Conservation (phyloP, 2,329 filamentous ascomycete genomes). For the Trichoderma asperellum region DNA sequence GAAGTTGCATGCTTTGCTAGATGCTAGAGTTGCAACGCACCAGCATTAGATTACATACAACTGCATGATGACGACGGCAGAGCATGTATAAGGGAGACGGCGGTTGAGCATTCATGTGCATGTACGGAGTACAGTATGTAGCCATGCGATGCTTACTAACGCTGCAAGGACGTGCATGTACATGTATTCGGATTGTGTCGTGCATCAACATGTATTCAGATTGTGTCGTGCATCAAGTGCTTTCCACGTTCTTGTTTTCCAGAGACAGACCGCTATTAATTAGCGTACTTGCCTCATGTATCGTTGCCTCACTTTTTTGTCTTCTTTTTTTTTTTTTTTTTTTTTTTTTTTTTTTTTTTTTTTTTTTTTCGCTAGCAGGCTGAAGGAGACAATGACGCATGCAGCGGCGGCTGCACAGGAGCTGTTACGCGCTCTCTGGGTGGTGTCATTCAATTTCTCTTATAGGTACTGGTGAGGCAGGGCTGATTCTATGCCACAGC, state of each 20-base stretch:
- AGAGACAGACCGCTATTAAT: not conserved
- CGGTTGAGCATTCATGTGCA: not conserved
- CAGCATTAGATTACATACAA: not conserved
- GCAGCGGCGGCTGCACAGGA: not conserved
- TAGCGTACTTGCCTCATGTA: not conserved
- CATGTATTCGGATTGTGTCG: not conserved
- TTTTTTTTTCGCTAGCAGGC: not conserved
- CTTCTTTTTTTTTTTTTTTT: not conserved
- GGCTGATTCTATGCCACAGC: not conserved
- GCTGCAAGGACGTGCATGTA: not conserved
- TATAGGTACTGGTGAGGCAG: too few relatives aligned
- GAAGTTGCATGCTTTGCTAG: not conserved
- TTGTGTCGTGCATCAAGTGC: not conserved
- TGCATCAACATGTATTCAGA: not conserved
- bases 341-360: not conserved
- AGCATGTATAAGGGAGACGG: not conserved
- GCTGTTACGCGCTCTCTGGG: not conserved
- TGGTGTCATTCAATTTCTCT: too few relatives aligned
- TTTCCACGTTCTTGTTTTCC: not conserved
- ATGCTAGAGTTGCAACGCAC: not conserved
- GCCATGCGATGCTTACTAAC: slow-evolving; percentile 10
- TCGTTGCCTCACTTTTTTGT: not conserved
- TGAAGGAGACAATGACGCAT: not conserved
- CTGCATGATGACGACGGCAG: not conserved
- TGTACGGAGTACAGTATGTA: too few relatives aligned